These are phyloP conservation scores for Rostrohypoxylon terebratum DNA, from an alignment of 495 filamentous ascomycete genomes.

Conservation along the genomic window DNA sequence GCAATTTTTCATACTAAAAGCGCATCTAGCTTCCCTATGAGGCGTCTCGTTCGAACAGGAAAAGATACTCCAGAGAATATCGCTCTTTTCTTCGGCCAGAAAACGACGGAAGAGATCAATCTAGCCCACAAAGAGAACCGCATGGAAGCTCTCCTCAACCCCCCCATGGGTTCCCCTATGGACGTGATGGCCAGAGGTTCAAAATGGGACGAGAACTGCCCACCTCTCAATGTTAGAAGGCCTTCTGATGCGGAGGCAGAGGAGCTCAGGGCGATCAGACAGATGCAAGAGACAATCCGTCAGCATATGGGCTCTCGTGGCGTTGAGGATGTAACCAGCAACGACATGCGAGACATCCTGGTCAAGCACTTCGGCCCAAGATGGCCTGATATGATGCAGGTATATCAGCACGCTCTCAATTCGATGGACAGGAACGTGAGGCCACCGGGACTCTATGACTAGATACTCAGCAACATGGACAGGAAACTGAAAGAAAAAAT, in stretches of 20 bases:
- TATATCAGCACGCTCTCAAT: background rate
- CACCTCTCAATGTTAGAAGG: slow-evolving; percentile 6
- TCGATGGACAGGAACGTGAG: background rate
- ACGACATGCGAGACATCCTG: slow-evolving; percentile 21
- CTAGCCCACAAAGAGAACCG: background rate
- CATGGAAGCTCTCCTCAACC: background rate
- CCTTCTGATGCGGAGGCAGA: slow-evolving; percentile 6
- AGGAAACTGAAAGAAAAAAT: too few relatives aligned
- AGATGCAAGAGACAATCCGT: slow-evolving; percentile 16
- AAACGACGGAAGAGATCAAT: background rate
- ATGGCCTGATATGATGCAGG: background rate
- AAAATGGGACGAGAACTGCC: background rate
- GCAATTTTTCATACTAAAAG: background rate
- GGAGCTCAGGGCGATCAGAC: slow-evolving; percentile 8
- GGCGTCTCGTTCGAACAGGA: slow-evolving; percentile 23
- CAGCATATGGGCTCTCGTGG: slow-evolving; percentile 22
- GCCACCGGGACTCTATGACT: too few relatives aligned
- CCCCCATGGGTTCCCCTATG: background rate
- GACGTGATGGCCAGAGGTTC: background rate
- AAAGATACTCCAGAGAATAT: slow-evolving; percentile 34
- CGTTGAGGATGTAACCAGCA: background rate
- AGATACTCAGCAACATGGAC: too few relatives aligned
- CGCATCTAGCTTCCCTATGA: slow-evolving; percentile 4
- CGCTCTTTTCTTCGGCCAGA: slow-evolving; percentile 23
- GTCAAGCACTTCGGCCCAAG: background rate